Percentiles rank a stretch among this genome's conserved stretches.
Evolutionary conservation across 2,329 filamentous ascomycete species (phyloP).

Genomic region (Xylariaceae sp.): DNA sequence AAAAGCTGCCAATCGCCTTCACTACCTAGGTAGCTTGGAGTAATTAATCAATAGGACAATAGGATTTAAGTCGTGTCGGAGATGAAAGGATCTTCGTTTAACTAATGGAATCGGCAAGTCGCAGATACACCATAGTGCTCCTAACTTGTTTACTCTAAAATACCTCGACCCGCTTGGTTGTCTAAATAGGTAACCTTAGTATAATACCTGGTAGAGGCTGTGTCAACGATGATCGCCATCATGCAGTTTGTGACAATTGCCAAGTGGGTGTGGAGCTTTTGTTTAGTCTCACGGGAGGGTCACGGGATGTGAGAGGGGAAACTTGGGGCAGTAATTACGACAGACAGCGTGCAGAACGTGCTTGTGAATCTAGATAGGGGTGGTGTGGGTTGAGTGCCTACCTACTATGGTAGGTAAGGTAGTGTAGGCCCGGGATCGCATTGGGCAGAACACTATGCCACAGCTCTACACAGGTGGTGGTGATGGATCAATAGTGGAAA

Average conservation of each 20-base stretch:
- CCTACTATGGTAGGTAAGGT: no score
- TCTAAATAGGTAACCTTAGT: neutral
- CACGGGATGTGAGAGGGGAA: neutral
- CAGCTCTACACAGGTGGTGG: no score
- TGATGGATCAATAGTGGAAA: no score
- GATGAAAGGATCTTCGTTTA: neutral
- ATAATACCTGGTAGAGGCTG: neutral
- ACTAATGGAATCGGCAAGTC: conserved; percentile 5
- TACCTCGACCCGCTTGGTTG: conserved; percentile 12
- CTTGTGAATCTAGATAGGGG: neutral
- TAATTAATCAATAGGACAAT: conserved; percentile 7
- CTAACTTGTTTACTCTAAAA: conserved; percentile 13
- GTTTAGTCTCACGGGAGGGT: neutral
- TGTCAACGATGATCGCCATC: conserved; percentile 10
- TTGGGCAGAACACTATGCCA: no score
- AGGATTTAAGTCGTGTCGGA: neutral
- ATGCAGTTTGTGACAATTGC: neutral
- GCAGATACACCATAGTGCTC: conserved; percentile 11
- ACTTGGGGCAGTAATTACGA: neutral
- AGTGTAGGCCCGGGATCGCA: no score
- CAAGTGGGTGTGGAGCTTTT: neutral
- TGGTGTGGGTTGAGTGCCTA: neutral
- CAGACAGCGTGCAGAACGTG: neutral
- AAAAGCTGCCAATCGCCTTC: neutral
- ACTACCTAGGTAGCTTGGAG: neutral